These are phyloP conservation scores for Chalaropsis ovoidea DNA, from an alignment of 2,329 filamentous ascomycete genomes.

Conservation along the genomic window DNA sequence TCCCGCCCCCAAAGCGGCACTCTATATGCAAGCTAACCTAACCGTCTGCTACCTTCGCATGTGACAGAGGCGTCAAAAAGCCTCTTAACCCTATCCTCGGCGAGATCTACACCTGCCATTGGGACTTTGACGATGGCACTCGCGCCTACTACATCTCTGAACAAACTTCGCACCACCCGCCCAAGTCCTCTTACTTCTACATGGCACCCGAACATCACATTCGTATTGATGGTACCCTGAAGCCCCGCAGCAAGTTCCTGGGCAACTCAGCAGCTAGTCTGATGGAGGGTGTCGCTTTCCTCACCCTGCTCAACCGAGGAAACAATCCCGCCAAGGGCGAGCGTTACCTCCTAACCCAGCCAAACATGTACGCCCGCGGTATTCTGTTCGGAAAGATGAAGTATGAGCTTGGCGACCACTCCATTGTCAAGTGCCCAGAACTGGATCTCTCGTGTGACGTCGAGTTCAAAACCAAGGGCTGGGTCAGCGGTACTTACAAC, in stretches of 20 bases:
- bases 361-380: slow-evolving; percentile 96
- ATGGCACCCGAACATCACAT: slow-evolving; percentile 91
- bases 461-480: slow-evolving; percentile 98
- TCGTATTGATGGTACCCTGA: slow-evolving; percentile 88
- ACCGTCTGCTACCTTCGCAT: slow-evolving; percentile 17
- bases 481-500: slow-evolving; percentile 93
- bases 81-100: slow-evolving; percentile 93
- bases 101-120: slow-evolving; percentile 90
- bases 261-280: slow-evolving; percentile 95
- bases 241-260: slow-evolving; percentile 87
- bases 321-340: slow-evolving; percentile 57
- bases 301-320: slow-evolving; percentile 72
- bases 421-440: slow-evolving; percentile 83
- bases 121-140: slow-evolving; percentile 78
- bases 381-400: slow-evolving; percentile 99
- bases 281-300: slow-evolving; percentile 91
- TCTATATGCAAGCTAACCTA: slow-evolving; percentile 12
- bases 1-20: slow-evolving; percentile 8
- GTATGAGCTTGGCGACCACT: slow-evolving; percentile 95
- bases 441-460: slow-evolving; percentile 78
- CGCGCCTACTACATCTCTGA: slow-evolving; percentile 93
- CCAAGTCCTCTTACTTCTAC: slow-evolving; percentile 98
- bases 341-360: slow-evolving; percentile 87
- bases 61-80: slow-evolving; percentile 82
- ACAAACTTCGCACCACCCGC: slow-evolving; percentile 95